Evolutionary conservation across 1,284 basidiomycete species (phyloP).

Genomic region (Vanrija sp.): DNA sequence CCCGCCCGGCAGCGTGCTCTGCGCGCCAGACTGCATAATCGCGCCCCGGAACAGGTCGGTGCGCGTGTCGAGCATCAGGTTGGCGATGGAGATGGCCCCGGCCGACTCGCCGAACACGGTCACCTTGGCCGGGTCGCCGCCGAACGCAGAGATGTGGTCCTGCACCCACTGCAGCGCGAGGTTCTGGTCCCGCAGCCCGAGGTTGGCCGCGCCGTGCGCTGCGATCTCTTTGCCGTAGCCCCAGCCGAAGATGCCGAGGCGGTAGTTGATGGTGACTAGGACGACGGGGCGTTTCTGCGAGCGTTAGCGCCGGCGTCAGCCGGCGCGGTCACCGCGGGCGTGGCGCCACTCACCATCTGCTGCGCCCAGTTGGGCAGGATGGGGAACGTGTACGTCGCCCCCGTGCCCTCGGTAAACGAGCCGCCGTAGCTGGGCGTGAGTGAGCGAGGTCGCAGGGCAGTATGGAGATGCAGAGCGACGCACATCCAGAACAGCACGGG

Average conservation of each 20-base stretch:
- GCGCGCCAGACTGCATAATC: constrained; percentile 49
- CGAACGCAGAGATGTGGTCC: constrained; percentile 51
- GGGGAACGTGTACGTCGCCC: constrained; percentile 22
- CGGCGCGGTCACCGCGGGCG: constrained; percentile 1
- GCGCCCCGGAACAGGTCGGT: constrained; percentile 41
- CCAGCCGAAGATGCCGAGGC: constrained; percentile 52
- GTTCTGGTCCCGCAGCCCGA: constrained; percentile 50
- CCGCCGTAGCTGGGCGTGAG: constrained; percentile 38
- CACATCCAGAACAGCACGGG: constrained; percentile 42
- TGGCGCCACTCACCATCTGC: constrained; percentile 5
- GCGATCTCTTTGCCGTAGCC: constrained; percentile 34
- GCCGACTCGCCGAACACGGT: constrained; percentile 49
- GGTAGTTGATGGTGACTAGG: constrained; percentile 51
- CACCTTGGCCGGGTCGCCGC: constrained; percentile 50
- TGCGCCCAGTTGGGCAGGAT: constrained; percentile 13
- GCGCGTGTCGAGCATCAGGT: constrained; percentile 34
- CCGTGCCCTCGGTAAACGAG: constrained; percentile 24
- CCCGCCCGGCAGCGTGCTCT: constrained; percentile 29
- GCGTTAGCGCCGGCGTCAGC: not conserved
- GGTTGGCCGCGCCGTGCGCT: constrained; percentile 38
- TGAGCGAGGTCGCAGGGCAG: not conserved
- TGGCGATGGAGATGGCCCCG: constrained; percentile 40
- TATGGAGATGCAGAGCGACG: not conserved
- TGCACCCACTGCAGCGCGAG: constrained; percentile 53
- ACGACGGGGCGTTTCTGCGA: constrained; percentile 42